These are phyloP conservation scores for Lentinula sp. DNA, from an alignment of 768 basidiomycete genomes.

Conservation along the genomic window DNA sequence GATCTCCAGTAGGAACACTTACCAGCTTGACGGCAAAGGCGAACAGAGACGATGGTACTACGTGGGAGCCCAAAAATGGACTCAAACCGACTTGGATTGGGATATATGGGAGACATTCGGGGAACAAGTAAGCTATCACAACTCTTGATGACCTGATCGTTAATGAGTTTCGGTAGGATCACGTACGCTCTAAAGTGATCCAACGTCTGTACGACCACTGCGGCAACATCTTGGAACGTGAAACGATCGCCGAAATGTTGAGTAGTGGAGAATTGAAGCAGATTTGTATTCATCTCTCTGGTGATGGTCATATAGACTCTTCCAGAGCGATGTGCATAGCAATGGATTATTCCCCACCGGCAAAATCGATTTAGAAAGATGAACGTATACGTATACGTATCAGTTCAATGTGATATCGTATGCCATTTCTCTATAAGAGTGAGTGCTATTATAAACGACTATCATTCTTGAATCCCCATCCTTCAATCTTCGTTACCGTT, in stretches of 20 bases:
- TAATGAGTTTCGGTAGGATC: not conserved
- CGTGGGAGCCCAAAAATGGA: slow-evolving; percentile 45
- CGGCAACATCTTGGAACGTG: slow-evolving; percentile 20
- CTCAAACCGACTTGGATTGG: slow-evolving; percentile 17
- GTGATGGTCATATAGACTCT: slow-evolving; percentile 1
- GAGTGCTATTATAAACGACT: not conserved
- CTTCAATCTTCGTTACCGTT: not conserved
- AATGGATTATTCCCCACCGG: not conserved
- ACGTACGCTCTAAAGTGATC: slow-evolving; percentile 25
- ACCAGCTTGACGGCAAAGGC: slow-evolving; percentile 4
- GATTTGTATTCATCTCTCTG: slow-evolving; percentile 32
- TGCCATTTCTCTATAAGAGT: not conserved
- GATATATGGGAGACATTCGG: slow-evolving; percentile 34
- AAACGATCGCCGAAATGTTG: slow-evolving; percentile 30
- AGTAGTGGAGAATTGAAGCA: slow-evolving; percentile 36
- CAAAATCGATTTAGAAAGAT: not conserved
- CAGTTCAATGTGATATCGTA: not conserved
- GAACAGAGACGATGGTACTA: slow-evolving; percentile 42
- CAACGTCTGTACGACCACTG: slow-evolving; percentile 29
- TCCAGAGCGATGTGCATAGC: not conserved
- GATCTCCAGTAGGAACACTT: slow-evolving; percentile 25
- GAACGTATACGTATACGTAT: not conserved
- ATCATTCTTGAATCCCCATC: no score
- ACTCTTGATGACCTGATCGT: not conserved
- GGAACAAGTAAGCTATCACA: slow-evolving; percentile 22